Evolutionary conservation across 148 eudicot genomes (phyloP).

Genomic region (Polygonum maritimum): DNA sequence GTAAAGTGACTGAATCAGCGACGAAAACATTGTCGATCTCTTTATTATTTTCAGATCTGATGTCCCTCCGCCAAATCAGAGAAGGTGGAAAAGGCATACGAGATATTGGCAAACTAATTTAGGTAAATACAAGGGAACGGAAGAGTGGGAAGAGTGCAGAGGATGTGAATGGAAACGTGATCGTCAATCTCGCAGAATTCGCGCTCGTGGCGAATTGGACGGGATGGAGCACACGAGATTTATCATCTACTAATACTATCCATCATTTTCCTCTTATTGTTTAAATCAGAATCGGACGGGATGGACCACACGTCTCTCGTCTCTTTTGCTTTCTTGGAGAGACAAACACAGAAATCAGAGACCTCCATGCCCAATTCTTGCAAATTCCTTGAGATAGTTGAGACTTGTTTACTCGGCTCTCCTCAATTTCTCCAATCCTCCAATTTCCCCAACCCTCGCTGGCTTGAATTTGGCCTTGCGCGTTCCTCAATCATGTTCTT

Average conservation of each 20-base stretch:
- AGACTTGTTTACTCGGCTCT: background rate
- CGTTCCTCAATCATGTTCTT: conserved; percentile 6
- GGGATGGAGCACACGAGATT: background rate
- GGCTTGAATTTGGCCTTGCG: conserved; percentile 10
- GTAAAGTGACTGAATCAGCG: conserved; percentile 9
- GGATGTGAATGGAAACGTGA: background rate
- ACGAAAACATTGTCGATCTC: conserved; percentile 11
- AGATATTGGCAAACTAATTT: background rate
- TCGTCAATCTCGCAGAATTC: background rate
- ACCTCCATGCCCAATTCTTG: no score
- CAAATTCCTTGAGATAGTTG: background rate
- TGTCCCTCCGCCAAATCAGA: background rate
- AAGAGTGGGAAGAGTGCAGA: background rate
- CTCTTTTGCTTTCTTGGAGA: no score
- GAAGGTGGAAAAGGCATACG: background rate
- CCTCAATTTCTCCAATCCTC: background rate
- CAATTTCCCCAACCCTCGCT: background rate
- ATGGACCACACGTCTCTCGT: no score
- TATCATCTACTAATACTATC: background rate
- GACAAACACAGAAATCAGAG: no score
- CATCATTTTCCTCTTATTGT: background rate
- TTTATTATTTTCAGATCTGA: background rate
- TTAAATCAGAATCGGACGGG: no score
- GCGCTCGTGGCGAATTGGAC: background rate
- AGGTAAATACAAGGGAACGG: background rate